A percentile compares a stretch with the other conserved stretches of the same genome.
Conservation (phyloP, 2,329 filamentous ascomycete genomes). For the Pestalotiopsis sp. region DNA sequence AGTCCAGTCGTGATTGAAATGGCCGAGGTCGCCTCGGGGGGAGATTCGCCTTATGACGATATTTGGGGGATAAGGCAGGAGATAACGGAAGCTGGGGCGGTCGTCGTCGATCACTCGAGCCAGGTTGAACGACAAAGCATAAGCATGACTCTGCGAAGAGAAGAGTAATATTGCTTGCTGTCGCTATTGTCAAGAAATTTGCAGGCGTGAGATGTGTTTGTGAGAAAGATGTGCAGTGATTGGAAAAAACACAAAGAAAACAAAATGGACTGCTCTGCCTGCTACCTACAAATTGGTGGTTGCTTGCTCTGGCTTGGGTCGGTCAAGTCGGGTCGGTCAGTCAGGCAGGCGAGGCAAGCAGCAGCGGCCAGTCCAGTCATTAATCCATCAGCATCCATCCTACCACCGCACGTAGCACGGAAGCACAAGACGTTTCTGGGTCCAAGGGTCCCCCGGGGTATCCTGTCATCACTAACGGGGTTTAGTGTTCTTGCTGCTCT, state of each 20-base stretch:
- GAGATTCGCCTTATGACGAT: conserved; percentile 4
- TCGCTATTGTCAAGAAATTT: background rate
- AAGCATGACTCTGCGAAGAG: background rate
- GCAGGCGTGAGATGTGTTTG: background rate
- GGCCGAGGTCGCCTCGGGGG: background rate
- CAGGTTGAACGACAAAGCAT: background rate
- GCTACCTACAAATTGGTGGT: background rate
- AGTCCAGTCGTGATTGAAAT: background rate
- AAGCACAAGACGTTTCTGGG: background rate
- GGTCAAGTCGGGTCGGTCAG: background rate
- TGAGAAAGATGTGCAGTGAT: background rate
- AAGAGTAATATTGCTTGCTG: background rate
- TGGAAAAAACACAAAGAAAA: background rate
- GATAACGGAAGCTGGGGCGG: background rate
- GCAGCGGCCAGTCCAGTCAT: background rate
- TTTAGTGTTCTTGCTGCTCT: background rate
- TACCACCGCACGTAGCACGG: background rate
- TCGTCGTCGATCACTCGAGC: background rate
- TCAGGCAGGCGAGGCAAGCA: background rate
- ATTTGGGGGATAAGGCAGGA: background rate
- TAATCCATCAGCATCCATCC: background rate
- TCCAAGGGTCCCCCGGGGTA: background rate
- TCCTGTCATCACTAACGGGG: background rate
- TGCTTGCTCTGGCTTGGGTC: background rate
- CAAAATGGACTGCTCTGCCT: background rate